Percentiles rank a stretch among this genome's conserved stretches.
Evolutionary conservation across 192 early-diverging fungal genomes (phyloP).

Genomic region (Piromyces finnis): DNA sequence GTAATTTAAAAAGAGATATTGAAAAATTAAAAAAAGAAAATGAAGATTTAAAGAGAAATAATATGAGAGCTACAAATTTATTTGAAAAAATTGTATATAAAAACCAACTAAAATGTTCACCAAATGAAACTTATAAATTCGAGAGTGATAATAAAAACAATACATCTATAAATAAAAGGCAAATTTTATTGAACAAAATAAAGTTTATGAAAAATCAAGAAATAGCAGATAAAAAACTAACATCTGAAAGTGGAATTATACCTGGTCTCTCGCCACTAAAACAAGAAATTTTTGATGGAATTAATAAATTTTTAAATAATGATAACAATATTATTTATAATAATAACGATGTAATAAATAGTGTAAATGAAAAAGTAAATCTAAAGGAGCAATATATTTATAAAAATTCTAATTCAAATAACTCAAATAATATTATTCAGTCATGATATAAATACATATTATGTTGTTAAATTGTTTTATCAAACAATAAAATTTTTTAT

Average conservation of each 20-base stretch:
- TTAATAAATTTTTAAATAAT: background rate
- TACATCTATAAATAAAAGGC: background rate
- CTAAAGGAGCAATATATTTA: too few relatives aligned
- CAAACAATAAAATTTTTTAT: too few relatives aligned
- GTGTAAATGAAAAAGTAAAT: too few relatives aligned
- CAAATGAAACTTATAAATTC: background rate
- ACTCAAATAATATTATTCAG: too few relatives aligned
- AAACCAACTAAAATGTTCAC: background rate
- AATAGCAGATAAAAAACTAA: background rate
- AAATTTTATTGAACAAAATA: background rate
- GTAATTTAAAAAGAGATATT: background rate
- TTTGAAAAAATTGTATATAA: background rate
- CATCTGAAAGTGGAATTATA: background rate
- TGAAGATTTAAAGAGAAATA: background rate
- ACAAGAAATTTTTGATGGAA: background rate
- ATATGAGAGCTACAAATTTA: background rate
- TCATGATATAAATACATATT: too few relatives aligned
- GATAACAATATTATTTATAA: too few relatives aligned
- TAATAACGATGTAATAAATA: too few relatives aligned
- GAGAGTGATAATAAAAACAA: background rate
- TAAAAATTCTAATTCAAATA: too few relatives aligned
- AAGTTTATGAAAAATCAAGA: background rate
- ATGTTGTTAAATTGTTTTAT: too few relatives aligned
- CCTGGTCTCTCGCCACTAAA: background rate
- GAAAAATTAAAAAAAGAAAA: background rate